phyloP scores from a whole-genome alignment of 2,329 filamentous ascomycete species.

The Alternaria sp. region DNA sequence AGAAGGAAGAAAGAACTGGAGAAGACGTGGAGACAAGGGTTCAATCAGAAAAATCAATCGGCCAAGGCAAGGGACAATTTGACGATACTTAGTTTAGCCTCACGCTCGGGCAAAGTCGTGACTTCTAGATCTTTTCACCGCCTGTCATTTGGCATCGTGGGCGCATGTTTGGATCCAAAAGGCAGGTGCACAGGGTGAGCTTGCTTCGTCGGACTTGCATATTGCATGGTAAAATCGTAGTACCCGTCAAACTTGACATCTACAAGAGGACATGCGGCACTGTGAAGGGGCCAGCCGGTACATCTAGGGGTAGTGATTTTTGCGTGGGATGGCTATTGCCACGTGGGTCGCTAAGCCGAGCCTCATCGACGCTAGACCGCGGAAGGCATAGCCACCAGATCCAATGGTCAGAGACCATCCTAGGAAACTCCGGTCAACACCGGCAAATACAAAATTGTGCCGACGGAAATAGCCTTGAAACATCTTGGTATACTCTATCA shows the following conservation, averaged over 20 bases:
- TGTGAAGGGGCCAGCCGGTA: background rate
- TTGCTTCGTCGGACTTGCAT: background rate
- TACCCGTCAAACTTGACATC: background rate
- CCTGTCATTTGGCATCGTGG: slow-evolving; percentile 36
- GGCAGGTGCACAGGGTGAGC: background rate
- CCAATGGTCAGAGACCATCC: background rate
- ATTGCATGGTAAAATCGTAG: background rate
- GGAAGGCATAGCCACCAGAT: background rate
- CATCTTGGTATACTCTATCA: slow-evolving; percentile 25
- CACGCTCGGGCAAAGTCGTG: slow-evolving; percentile 33
- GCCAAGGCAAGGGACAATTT: slow-evolving; percentile 12
- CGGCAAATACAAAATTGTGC: background rate
- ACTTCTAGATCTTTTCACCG: slow-evolving; percentile 39
- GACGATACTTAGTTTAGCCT: slow-evolving; percentile 34
- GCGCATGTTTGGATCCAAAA: slow-evolving; percentile 8
- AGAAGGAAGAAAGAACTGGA: slow-evolving; percentile 20
- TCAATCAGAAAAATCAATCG: background rate
- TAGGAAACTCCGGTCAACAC: slow-evolving; percentile 1
- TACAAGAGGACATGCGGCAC: background rate
- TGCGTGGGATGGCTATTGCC: slow-evolving; percentile 12
- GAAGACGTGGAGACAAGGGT: slow-evolving; percentile 22
- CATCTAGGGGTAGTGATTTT: background rate
- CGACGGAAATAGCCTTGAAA: background rate
- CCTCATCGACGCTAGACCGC: slow-evolving; percentile 7
- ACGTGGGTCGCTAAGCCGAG: slow-evolving; percentile 18